Evolutionary conservation across 768 basidiomycete genomes (phyloP).

Genomic region (Phallus indusiatus): DNA sequence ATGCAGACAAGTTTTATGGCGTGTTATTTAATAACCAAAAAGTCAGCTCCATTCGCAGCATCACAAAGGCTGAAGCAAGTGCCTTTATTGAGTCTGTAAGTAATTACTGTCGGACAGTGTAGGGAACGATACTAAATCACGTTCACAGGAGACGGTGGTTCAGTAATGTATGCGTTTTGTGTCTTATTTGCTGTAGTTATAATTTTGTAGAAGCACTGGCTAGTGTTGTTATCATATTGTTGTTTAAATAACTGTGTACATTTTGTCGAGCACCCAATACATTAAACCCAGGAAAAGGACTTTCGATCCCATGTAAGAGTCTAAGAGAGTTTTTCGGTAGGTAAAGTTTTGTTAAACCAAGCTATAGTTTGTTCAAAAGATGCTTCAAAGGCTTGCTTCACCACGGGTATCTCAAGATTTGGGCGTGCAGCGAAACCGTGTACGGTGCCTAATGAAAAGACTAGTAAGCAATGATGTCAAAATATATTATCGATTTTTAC

Average conservation of each 20-base stretch:
- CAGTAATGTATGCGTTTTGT: neutral
- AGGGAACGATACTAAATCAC: neutral
- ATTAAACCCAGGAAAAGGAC: neutral
- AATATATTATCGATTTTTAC: conserved; percentile 13
- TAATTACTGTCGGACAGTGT: neutral
- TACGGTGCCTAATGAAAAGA: conserved; percentile 27
- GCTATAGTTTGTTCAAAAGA: conserved; percentile 31
- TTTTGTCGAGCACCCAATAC: neutral
- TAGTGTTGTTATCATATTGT: neutral
- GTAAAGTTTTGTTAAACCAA: conserved; percentile 34
- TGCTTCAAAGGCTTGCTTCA: conserved; percentile 35
- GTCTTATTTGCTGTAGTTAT: neutral
- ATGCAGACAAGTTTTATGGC: conserved; percentile 95
- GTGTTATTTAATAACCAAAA: conserved; percentile 95
- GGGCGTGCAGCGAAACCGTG: conserved; percentile 44
- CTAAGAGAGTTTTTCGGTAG: neutral
- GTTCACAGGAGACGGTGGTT: conserved; percentile 3
- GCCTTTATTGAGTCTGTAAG: conserved; percentile 69
- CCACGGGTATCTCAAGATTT: conserved; percentile 30
- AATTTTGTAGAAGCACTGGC: neutral
- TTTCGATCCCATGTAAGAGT: neutral
- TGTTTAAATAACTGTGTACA: neutral
- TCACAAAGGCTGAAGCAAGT: conserved; percentile 84
- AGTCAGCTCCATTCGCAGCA: conserved; percentile 79
- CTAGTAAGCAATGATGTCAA: neutral